Percentiles rank a stretch among this genome's conserved stretches.
These are phyloP conservation scores for Ampelomyces quisqualis DNA, from an alignment of 2,329 filamentous ascomycete species.

Conservation along the genomic window DNA sequence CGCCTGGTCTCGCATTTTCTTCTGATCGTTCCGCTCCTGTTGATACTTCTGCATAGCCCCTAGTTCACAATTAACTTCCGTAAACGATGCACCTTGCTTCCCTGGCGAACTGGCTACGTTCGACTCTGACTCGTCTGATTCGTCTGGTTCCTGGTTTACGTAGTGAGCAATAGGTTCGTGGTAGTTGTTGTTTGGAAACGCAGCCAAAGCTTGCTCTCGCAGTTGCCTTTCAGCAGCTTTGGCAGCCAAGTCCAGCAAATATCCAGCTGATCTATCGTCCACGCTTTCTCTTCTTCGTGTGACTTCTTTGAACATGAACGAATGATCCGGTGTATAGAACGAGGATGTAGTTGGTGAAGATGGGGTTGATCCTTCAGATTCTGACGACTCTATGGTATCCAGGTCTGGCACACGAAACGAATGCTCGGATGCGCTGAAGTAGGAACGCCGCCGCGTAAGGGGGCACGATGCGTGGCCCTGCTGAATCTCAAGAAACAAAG, in stretches of 20 bases:
- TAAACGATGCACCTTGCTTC: constrained; percentile 63
- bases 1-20: constrained; percentile 26
- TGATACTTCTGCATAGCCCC: constrained; percentile 79
- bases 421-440: constrained; percentile 47
- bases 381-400: constrained; percentile 63
- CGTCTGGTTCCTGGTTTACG: constrained; percentile 65
- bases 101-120: constrained; percentile 13
- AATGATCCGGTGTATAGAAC: constrained; percentile 52
- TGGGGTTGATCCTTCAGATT: constrained; percentile 53
- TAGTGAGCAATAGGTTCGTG: constrained; percentile 73
- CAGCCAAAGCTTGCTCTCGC: constrained; percentile 72
- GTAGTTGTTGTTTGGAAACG: constrained; percentile 70
- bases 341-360: constrained; percentile 51
- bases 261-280: constrained; percentile 73
- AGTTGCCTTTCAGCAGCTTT: constrained; percentile 78
- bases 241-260: constrained; percentile 76
- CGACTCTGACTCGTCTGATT: constrained; percentile 46
- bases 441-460: constrained; percentile 34
- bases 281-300: constrained; percentile 64
- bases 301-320: constrained; percentile 53
- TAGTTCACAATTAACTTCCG: constrained; percentile 70
- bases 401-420: constrained; percentile 63
- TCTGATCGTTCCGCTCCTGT: constrained; percentile 55
- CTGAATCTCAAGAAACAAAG: constrained; percentile 40
- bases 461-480: constrained; percentile 33